Evolutionary conservation across 805 yeast species (phyloP), one percentile per base, ranked within the genome.

Genomic region (Yarrowia divulgata): DNA sequence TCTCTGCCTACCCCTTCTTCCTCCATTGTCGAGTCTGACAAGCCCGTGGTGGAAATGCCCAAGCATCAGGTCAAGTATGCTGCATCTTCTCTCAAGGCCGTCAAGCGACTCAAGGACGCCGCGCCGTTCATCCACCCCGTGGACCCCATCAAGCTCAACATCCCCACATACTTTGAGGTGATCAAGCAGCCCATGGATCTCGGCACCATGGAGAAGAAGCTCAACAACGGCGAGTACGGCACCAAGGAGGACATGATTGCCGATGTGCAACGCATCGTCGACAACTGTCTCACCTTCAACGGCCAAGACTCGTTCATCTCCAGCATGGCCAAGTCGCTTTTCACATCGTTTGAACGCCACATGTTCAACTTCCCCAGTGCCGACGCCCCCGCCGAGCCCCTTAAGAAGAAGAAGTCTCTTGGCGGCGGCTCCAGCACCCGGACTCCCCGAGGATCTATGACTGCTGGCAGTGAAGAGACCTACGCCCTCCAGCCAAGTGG

Each of bases 131-230:
- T 91, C 55, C 86, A 82, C 66, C 99, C 99, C 0, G 99, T 95
- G 23, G 98, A 95, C 77, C 90, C 86, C 3, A 88, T 90, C 62
- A 92, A 91, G 76, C 85, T 92, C 71, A 92, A 93, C 75, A 90
- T 95, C 69, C 99, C 99, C 3, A 87, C 90, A 72, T 95, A 95
- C 78, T 91, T 89, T 78, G 93, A 92, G 74, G 87, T 86, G 75
- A 87, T 95, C 74, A 84, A 85, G 72, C 83, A 89, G 74, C 99
- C 99, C 48, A 95, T 95, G 98, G 98, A 94, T 78, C 81, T 95
- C 42, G 85, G 93, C 3, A 92, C 98, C 1, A 90, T 95, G 72
- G 99, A 95, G 79, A 86, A 85, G 74, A 94, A 93, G 79, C 80
- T 93, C 48, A 82, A 77, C 49, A 86, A 78, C 8, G 86, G 87